A percentile compares a stretch with the other conserved stretches of the same genome.
phyloP scores from a whole-genome alignment of 2,329 filamentous ascomycete genomes.

The Ustulina deusta region DNA sequence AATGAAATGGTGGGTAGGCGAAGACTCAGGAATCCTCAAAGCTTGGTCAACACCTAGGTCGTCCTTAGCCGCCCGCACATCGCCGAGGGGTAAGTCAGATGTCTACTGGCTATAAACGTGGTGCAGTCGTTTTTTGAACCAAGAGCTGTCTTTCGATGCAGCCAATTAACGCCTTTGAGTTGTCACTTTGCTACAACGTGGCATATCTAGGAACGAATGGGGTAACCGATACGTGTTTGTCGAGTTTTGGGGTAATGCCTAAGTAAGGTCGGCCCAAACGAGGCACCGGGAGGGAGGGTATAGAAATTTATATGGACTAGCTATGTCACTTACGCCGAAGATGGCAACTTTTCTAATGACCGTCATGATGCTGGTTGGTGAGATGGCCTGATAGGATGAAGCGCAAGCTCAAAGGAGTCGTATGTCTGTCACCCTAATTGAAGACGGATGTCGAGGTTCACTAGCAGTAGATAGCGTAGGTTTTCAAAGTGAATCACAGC shows the following conservation, averaged over 20 bases:
- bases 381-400: background rate
- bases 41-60: background rate
- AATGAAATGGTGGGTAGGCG: background rate
- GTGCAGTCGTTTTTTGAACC: background rate
- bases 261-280: background rate
- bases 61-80: background rate
- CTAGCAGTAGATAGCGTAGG: background rate
- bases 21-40: background rate
- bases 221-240: background rate
- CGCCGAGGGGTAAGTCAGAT: background rate
- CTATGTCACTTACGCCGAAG: constrained; percentile 45
- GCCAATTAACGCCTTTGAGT: background rate
- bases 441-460: background rate
- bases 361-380: constrained; percentile 32
- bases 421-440: background rate
- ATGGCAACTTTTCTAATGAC: constrained; percentile 45
- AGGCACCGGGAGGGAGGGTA: background rate
- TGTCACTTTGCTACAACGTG: background rate
- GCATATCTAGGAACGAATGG: background rate
- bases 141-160: background rate
- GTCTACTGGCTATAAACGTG: background rate
- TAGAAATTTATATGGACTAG: background rate
- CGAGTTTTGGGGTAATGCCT: background rate
- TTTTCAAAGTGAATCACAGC: background rate
- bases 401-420: background rate